Evolutionary conservation across 2,329 filamentous ascomycete species (phyloP), one percentile per base, ranked within the genome.

Genomic region (Endocalyx cinctus): DNA sequence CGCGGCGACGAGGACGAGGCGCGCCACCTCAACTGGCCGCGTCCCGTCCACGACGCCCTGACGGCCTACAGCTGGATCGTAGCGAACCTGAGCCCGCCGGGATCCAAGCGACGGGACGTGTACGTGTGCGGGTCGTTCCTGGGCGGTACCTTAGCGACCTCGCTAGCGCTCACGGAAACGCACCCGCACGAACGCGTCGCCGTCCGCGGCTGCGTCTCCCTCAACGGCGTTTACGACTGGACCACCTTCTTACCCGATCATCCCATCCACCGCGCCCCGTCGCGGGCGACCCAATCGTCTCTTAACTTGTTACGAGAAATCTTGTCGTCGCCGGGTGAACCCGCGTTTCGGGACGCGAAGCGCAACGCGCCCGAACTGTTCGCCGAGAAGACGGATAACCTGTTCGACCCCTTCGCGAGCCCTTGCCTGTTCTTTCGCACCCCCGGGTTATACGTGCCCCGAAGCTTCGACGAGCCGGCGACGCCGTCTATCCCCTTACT

Each of bases 151-250:
- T 59, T 82, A 6, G 78, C 74, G 17, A 60, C 69, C 11, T 69
- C 73, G 2, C 59, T 82, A 4, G 69, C 76, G 7, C 54, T 82
- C 27, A 81, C 75, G 2, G 74, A 80, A 50, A 59, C 67, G 2
- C 60, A 65, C 27, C 45, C 58, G 2, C 58, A 69, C 34, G 47
- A 57, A 11, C 55, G 47, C 19, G 63, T 74, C 47, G 63, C 60
- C 25, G 60, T 81, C 27, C 64, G 71, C 8, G 76, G 76, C 6
- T 53, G 79, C 19, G 57, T 76, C 12, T 66, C 69, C 6, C 71
- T 71, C 54, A 77, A 82, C 43, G 77, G 75, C 26, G 66, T 82
- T 37, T 82, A 77, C 57, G 72, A 82, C 58, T 82, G 77, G 78
- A 77, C 74, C 36, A 72, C 64, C 52, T 74, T 79, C 38, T 62